These are phyloP conservation scores for Abortiporus biennis DNA, from an alignment of 1,284 basidiomycete genomes.

Conservation along the genomic window DNA sequence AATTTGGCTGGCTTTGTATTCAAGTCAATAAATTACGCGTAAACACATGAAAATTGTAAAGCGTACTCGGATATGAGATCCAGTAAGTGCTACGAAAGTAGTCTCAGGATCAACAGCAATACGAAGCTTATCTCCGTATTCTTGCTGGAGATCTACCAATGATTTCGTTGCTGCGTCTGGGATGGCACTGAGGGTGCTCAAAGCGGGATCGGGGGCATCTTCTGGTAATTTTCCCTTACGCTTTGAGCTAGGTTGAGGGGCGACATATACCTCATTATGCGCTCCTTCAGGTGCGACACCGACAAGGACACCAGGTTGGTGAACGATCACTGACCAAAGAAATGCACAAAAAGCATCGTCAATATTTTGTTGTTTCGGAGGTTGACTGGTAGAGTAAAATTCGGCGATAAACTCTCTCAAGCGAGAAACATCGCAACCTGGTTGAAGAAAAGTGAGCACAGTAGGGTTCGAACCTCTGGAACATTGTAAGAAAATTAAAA, in stretches of 20 bases:
- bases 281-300: conserved; percentile 54
- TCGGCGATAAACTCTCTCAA: conserved; percentile 61
- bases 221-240: conserved; percentile 55
- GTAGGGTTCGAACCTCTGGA: conserved; percentile 30
- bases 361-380: conserved; percentile 43
- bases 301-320: conserved; percentile 65
- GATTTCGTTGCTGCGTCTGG: conserved; percentile 44
- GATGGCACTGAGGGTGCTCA: conserved; percentile 42
- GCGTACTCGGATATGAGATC: conserved; percentile 72
- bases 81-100: conserved; percentile 75
- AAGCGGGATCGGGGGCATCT: conserved; percentile 38
- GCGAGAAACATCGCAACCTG: conserved; percentile 68
- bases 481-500: conserved; percentile 9
- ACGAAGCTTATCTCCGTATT: conserved; percentile 59
- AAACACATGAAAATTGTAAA: not conserved
- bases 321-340: conserved; percentile 72
- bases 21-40: conserved; percentile 10
- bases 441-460: conserved; percentile 5
- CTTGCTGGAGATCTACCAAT: conserved; percentile 45
- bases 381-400: conserved; percentile 46
- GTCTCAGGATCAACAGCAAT: conserved; percentile 71
- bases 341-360: conserved; percentile 77
- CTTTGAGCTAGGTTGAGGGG: conserved; percentile 61
- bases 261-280: conserved; percentile 62
- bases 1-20: conserved; percentile 61